Conservation (phyloP, 805 yeast species). For the Barnettozyma siamensis region DNA sequence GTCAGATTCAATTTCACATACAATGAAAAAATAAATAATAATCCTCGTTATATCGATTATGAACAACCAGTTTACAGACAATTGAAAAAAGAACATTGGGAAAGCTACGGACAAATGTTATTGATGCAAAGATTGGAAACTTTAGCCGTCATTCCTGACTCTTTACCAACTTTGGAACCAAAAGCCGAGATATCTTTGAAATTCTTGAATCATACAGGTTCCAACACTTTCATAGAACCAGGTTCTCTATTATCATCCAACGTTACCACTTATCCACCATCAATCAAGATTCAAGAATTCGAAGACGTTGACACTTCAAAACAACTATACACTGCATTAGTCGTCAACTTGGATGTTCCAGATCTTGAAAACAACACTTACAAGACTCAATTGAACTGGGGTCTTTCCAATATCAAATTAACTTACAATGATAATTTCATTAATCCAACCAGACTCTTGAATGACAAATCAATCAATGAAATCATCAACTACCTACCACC, state of each 20-base stretch:
- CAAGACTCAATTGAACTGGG: slow-evolving; percentile 72
- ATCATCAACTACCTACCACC: slow-evolving; percentile 71
- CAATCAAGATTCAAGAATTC: slow-evolving; percentile 68
- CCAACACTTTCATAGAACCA: slow-evolving; percentile 70
- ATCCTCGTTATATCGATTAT: slow-evolving; percentile 51
- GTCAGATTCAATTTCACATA: slow-evolving; percentile 62
- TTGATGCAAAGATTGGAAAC: slow-evolving; percentile 91
- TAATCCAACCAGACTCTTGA: slow-evolving; percentile 30
- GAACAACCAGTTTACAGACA: slow-evolving; percentile 76
- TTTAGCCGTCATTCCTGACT: slow-evolving; percentile 83
- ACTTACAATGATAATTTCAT: slow-evolving; percentile 53
- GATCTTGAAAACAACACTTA: slow-evolving; percentile 63
- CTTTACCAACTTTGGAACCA: slow-evolving; percentile 85
- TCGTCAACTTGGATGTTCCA: slow-evolving; percentile 92
- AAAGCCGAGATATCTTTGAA: slow-evolving; percentile 65
- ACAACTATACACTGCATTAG: slow-evolving; percentile 64
- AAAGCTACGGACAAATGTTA: slow-evolving; percentile 60
- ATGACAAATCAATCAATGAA: slow-evolving; percentile 33
- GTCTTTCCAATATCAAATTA: slow-evolving; percentile 60
- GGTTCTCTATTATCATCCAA: slow-evolving; percentile 70
- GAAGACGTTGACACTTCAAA: slow-evolving; percentile 36
- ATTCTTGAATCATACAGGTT: slow-evolving; percentile 64
- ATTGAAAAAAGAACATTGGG: slow-evolving; percentile 68
- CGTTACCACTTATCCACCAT: slow-evolving; percentile 73
- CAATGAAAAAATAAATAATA: slow-evolving; percentile 32